A percentile compares a stretch with the other conserved stretches of the same genome.
Conservation (phyloP, 2,329 filamentous ascomycete genomes). For the Coleophoma crateriformis region DNA sequence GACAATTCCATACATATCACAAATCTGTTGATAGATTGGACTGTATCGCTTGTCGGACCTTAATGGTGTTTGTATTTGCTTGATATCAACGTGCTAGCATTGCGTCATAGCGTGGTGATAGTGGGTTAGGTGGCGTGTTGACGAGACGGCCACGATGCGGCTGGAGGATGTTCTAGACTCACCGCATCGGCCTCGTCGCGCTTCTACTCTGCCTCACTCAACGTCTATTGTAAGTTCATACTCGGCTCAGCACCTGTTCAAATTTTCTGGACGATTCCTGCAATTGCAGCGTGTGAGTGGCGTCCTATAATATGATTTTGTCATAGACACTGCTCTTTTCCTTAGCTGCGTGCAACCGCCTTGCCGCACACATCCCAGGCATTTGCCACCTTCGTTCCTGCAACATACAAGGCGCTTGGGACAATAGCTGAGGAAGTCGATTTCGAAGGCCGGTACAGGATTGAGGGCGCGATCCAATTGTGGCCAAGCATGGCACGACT, state of each 20-base stretch:
- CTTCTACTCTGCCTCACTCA: neutral
- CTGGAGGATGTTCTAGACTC: neutral
- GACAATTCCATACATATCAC: too few species aligned
- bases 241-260: neutral
- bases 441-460: neutral
- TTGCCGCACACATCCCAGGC: neutral
- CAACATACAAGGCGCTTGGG: neutral
- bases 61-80: too few species aligned
- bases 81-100: too few species aligned
- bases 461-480: neutral
- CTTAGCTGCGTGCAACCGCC: neutral
- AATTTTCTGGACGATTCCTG: neutral
- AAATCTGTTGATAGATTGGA: too few species aligned
- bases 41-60: too few species aligned
- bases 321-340: neutral
- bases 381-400: neutral
- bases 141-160: too few species aligned
- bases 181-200: neutral
- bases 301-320: too few species aligned
- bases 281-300: neutral
- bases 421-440: neutral
- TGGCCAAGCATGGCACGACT: neutral
- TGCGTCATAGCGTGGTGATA: too few species aligned
- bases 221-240: too few species aligned
- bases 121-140: too few species aligned